Evolutionary conservation across 1,139 yeast genomes (phyloP).

Genomic region (Kluyveromyces marxianus): DNA sequence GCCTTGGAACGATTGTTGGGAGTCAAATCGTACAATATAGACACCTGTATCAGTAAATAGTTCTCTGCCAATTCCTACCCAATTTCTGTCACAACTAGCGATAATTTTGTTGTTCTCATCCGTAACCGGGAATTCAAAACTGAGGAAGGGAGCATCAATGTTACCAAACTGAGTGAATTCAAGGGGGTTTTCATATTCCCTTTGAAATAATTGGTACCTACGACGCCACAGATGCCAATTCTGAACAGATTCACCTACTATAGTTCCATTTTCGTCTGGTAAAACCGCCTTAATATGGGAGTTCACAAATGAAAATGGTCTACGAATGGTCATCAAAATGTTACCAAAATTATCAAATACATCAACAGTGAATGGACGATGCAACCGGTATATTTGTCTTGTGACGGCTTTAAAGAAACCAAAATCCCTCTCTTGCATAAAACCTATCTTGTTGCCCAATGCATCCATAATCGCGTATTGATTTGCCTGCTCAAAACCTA

Average conservation of each 20-base stretch:
- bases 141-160: slow-evolving; percentile 78
- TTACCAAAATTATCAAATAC: slow-evolving; percentile 69
- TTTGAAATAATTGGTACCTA: slow-evolving; percentile 65
- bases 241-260: slow-evolving; percentile 80
- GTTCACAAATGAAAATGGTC: slow-evolving; percentile 84
- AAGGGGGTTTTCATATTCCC: slow-evolving; percentile 19
- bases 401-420: slow-evolving; percentile 63
- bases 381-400: slow-evolving; percentile 75
- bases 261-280: slow-evolving; percentile 42
- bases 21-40: slow-evolving; percentile 78
- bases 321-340: slow-evolving; percentile 56
- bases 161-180: slow-evolving; percentile 49
- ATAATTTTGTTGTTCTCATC: slow-evolving; percentile 52
- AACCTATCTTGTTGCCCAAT: slow-evolving; percentile 68
- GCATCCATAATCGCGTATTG: slow-evolving; percentile 67
- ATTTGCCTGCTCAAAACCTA: slow-evolving; percentile 91
- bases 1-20: slow-evolving; percentile 34
- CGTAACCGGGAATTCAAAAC: slow-evolving; percentile 76
- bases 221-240: slow-evolving; percentile 95
- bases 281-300: slow-evolving; percentile 72
- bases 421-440: slow-evolving; percentile 70
- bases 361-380: slow-evolving; percentile 80
- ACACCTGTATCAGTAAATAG: slow-evolving; percentile 92
- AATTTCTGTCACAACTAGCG: slow-evolving; percentile 81
- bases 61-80: slow-evolving; percentile 93